Evolutionary conservation across 371 early-diverging fungal genomes (phyloP).

Genomic region (Mucor mucedo): DNA sequence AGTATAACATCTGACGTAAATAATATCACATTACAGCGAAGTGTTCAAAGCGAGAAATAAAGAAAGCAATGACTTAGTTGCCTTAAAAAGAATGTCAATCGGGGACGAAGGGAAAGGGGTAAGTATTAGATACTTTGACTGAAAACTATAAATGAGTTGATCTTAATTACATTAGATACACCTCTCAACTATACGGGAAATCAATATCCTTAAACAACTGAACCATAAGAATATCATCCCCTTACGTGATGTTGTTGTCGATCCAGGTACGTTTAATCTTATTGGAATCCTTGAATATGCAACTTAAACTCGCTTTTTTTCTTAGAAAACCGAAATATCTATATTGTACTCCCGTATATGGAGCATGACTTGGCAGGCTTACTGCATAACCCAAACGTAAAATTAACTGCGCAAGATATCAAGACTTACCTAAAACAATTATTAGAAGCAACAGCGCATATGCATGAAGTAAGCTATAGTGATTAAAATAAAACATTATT

Average conservation of each 20-base stretch:
- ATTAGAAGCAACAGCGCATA: constrained; percentile 83
- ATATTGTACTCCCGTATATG: constrained; percentile 97
- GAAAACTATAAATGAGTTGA: too few relatives aligned
- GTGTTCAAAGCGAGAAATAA: constrained; percentile 87
- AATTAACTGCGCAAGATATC: constrained; percentile 71
- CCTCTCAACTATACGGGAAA: constrained; percentile 95
- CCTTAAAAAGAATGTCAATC: constrained; percentile 90
- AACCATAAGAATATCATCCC: constrained; percentile 87
- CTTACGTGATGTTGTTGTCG: constrained; percentile 79
- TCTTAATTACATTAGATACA: constrained; percentile 65
- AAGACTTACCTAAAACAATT: constrained; percentile 85
- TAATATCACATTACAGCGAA: constrained; percentile 54
- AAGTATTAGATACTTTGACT: constrained; percentile 23
- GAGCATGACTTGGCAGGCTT: constrained; percentile 92
- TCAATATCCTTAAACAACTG: constrained; percentile 85
- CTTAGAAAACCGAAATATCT: constrained; percentile 64
- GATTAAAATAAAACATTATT: too few relatives aligned
- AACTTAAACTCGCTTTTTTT: constrained; percentile 9
- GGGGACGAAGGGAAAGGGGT: constrained; percentile 93
- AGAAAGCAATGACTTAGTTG: constrained; percentile 76
- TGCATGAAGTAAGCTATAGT: constrained; percentile 66
- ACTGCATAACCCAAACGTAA: constrained; percentile 74
- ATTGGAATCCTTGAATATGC: constrained; percentile 21
- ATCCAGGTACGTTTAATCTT: constrained; percentile 49
- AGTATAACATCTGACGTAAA: neutral